Conservation (phyloP, 2,329 filamentous ascomycete species). For the Leptographium flavum region DNA sequence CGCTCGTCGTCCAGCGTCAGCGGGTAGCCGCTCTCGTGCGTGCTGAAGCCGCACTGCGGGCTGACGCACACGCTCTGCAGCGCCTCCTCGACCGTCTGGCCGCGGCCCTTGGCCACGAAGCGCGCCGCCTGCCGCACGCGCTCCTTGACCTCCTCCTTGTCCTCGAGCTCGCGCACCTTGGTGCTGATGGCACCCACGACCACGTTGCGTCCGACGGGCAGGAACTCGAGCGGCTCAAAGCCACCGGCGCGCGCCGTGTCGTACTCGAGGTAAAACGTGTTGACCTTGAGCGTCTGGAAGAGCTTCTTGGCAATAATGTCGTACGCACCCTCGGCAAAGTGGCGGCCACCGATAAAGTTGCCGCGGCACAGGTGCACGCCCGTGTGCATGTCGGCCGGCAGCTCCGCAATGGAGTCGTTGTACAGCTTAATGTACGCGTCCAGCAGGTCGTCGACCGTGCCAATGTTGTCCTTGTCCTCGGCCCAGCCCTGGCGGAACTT, state of each 20-base stretch:
- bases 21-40: constrained; percentile 55
- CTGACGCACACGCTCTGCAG: constrained; percentile 53
- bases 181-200: constrained; percentile 39
- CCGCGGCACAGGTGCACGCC: constrained; percentile 62
- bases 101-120: constrained; percentile 53
- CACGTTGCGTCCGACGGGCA: constrained; percentile 47
- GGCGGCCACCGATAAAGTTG: constrained; percentile 51
- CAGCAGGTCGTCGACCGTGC: constrained; percentile 44
- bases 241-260: constrained; percentile 42
- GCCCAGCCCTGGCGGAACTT: too few relatives aligned
- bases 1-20: constrained; percentile 56
- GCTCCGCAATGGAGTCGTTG: constrained; percentile 50
- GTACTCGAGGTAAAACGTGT: constrained; percentile 36
- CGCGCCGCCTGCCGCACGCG: constrained; percentile 45
- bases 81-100: constrained; percentile 49
- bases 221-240: constrained; percentile 45
- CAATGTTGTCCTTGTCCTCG: constrained; percentile 35
- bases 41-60: constrained; percentile 63
- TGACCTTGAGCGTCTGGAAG: constrained; percentile 46
- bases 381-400: constrained; percentile 56
- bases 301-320: constrained; percentile 53
- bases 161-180: constrained; percentile 16
- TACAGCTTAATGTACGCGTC: constrained; percentile 59
- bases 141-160: constrained; percentile 37
- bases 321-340: constrained; percentile 54